Base-by-base conservation (phyloP, 495 filamentous ascomycete genomes). In the Penicillium chermesinum region DNA sequence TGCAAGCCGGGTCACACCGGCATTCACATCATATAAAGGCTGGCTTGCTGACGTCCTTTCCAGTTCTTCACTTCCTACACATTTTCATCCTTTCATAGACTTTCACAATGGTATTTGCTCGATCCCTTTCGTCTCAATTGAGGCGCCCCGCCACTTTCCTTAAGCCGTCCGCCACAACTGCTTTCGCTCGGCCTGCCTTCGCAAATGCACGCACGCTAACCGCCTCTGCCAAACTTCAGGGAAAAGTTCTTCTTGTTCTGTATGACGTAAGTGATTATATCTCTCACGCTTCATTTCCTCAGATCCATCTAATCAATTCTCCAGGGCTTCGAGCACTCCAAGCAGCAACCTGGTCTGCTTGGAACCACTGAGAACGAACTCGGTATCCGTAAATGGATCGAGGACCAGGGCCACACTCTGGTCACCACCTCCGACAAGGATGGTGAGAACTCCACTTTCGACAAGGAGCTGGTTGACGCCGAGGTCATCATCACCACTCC, bases 401-500 rank as follows among this genome's bases (percentile, higher is more conserved):
- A 97, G 74, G 87, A 88, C 41, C 80, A 90, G 65, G 93, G 93
- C 62, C 93, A 98, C 80, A 91, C 87, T 21, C 80, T 98, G 42
- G 84, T 98, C 48, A 98, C 91, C 56, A 98, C 93, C 46, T 95
- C 91, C 49, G 89, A 95, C 75, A 98, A 98, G 78, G 93, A 95
- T 54, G 88, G 91, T 49, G 84, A 87, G 73, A 81, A 88, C 80
- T 96, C 91, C 42, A 86, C 74, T 50, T 96, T 98, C 65, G 93
- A 98, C 71, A 78, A 88, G 73, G 88, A 98, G 71, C 78, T 98
- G 18, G 90, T 91, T 39, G 93, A 98, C 65, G 89, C 93, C 48
- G 93, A 98, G 68, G 80, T 98, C 66, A 96, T 98, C 79, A 96
- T 98, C 74, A 98, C 93, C 55, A 98, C 93, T 41, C 93, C 91